A percentile compares a stretch with the other conserved stretches of the same genome.
phyloP scores from a whole-genome alignment of 495 filamentous ascomycete genomes.

The Penicillium alfredii region DNA sequence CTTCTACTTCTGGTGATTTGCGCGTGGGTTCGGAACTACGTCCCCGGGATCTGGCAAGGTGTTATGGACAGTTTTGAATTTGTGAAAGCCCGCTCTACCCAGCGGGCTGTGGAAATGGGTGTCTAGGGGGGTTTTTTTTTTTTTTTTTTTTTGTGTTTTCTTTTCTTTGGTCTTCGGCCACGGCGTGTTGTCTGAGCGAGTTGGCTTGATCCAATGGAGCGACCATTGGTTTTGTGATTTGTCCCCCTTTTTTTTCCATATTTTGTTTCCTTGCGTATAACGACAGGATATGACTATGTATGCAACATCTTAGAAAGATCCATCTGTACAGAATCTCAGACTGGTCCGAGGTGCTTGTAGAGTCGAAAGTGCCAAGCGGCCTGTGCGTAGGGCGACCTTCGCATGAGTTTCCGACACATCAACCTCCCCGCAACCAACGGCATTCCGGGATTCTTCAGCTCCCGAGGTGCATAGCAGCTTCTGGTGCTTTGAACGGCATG shows the following conservation, averaged over 20 bases:
- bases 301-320: constrained; percentile 9
- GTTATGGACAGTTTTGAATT: constrained; percentile 42
- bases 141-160: constrained; percentile 16
- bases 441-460: constrained; percentile 1
- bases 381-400: constrained; percentile 11
- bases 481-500: constrained; percentile 2
- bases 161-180: constrained; percentile 14
- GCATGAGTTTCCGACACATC: constrained; percentile 8
- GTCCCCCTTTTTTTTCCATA: constrained; percentile 17
- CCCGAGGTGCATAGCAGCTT: constrained; percentile 5
- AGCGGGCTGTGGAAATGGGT: constrained; percentile 35
- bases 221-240: no score
- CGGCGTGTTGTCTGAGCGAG: constrained; percentile 25
- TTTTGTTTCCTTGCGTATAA: constrained; percentile 28
- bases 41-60: constrained; percentile 47
- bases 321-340: not conserved
- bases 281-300: constrained; percentile 36
- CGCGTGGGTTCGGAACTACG: constrained; percentile 57
- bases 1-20: constrained; percentile 57
- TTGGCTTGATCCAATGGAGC: no score
- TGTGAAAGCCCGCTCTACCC: constrained; percentile 38
- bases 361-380: constrained; percentile 16
- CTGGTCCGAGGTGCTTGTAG: not conserved
- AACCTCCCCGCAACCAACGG: constrained; percentile 1
- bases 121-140: constrained; percentile 20